Evolutionary conservation across 202 grass and related monocot genomes (phyloP).

Genomic region (Tripidium arundinaceum): DNA sequence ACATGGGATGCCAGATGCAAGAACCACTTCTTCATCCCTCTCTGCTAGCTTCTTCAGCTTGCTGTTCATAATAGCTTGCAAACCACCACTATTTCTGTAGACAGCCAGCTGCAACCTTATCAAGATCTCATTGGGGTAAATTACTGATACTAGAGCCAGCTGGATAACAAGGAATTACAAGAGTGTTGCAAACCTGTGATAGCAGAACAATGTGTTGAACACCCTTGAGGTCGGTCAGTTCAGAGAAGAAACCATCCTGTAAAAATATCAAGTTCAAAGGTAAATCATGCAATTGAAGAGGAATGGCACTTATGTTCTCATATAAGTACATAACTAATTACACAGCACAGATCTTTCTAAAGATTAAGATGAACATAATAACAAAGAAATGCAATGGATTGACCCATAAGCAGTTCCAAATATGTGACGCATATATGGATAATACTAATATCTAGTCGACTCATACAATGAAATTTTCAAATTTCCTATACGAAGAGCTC

Average conservation of each 20-base stretch:
- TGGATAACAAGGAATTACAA: not conserved
- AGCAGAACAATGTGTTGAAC: constrained; percentile 79
- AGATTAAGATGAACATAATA: not conserved
- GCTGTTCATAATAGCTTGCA: constrained; percentile 78
- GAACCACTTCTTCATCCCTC: constrained; percentile 68
- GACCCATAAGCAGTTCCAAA: not conserved
- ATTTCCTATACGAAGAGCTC: not conserved
- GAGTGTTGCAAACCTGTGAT: constrained; percentile 65
- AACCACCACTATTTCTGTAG: constrained; percentile 71
- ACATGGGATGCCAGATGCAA: constrained; percentile 64
- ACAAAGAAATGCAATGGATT: too few relatives aligned
- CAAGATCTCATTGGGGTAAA: constrained; percentile 54
- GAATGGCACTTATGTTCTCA: not conserved
- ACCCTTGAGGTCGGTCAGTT: constrained; percentile 50
- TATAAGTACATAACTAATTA: not conserved
- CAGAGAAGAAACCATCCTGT: constrained; percentile 86
- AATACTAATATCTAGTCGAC: not conserved
- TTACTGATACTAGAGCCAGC: constrained; percentile 27
- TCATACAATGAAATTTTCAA: not conserved
- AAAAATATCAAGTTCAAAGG: constrained; percentile 28
- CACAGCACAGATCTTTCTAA: not conserved
- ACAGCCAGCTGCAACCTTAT: constrained; percentile 73
- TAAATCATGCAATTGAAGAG: not conserved
- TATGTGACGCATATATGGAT: not conserved
- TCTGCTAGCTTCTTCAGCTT: constrained; percentile 74